Evolutionary conservation across 2,329 filamentous ascomycete genomes (phyloP).

Genomic region (Trichoderma breve): DNA sequence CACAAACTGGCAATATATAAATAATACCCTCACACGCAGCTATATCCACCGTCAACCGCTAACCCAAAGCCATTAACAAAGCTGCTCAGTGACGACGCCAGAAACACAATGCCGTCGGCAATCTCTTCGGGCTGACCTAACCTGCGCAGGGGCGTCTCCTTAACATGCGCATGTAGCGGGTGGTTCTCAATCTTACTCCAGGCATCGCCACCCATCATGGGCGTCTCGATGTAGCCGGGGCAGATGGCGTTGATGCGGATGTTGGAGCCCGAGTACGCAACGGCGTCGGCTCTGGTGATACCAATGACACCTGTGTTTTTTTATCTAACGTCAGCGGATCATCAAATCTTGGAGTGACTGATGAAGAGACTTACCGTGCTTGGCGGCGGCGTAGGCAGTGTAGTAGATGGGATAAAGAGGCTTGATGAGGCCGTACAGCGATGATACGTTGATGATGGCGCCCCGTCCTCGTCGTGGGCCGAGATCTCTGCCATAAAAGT

Average conservation of each 20-base stretch:
- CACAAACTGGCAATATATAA: neutral
- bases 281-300: constrained; percentile 53
- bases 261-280: constrained; percentile 47
- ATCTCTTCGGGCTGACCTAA: constrained; percentile 51
- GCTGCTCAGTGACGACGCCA: constrained; percentile 37
- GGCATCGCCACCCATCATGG: constrained; percentile 32
- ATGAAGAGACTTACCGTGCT: constrained; percentile 42
- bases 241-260: constrained; percentile 63
- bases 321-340: neutral
- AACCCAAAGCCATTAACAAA: constrained; percentile 46
- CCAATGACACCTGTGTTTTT: constrained; percentile 41
- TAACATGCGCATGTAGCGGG: constrained; percentile 39
- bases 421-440: constrained; percentile 50
- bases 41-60: constrained; percentile 44
- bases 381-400: constrained; percentile 50
- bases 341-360: too few species aligned
- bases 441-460: constrained; percentile 54
- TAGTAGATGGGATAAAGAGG: constrained; percentile 36
- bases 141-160: constrained; percentile 36
- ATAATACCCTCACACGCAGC: neutral
- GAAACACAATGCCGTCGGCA: constrained; percentile 50
- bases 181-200: constrained; percentile 21
- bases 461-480: constrained; percentile 44
- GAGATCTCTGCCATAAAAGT: constrained; percentile 30
- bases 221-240: constrained; percentile 49